A percentile compares a stretch with the other conserved stretches of the same genome.
Conservation (phyloP, 116 monocot genomes). For the Phalaenopsis hybrid region DNA sequence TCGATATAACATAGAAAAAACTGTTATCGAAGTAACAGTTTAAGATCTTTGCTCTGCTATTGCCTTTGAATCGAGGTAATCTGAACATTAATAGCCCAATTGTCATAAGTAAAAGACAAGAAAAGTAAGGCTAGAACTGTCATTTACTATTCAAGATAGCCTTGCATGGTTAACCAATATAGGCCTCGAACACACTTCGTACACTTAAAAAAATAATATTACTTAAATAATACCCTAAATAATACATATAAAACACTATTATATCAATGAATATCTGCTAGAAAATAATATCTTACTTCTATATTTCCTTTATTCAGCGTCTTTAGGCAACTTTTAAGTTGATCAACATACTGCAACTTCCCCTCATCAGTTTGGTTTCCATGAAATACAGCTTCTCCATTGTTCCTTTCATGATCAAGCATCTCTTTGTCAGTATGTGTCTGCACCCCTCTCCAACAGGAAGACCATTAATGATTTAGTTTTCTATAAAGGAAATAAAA, state of each 20-base stretch:
- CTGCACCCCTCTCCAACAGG: slow-evolving; percentile 59
- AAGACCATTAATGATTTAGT: not conserved
- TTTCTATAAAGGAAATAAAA: slow-evolving; percentile 4
- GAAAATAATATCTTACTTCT: slow-evolving; percentile 29
- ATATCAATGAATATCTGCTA: not conserved
- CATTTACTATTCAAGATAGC: not conserved
- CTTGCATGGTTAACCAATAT: not conserved
- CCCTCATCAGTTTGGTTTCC: slow-evolving; percentile 82
- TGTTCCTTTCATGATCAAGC: slow-evolving; percentile 71
- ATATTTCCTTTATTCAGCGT: slow-evolving; percentile 54
- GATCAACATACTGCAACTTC: slow-evolving; percentile 65
- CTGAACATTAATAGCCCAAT: not conserved
- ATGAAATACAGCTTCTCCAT: slow-evolving; percentile 74
- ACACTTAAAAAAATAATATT: slow-evolving; percentile 11
- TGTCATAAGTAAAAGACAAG: slow-evolving; percentile 32
- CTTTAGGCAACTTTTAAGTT: slow-evolving; percentile 68
- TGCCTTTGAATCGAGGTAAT: not conserved
- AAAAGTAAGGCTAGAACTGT: not conserved
- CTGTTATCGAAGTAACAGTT: not conserved
- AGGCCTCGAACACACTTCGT: not conserved
- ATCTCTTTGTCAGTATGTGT: slow-evolving; percentile 77
- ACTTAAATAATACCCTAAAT: not conserved
- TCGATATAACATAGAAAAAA: not conserved
- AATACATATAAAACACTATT: not conserved
- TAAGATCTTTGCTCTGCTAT: not conserved